Base-by-base conservation (phyloP, 371 early-diverging fungal genomes). In the Enteropsectra breve region DNA sequence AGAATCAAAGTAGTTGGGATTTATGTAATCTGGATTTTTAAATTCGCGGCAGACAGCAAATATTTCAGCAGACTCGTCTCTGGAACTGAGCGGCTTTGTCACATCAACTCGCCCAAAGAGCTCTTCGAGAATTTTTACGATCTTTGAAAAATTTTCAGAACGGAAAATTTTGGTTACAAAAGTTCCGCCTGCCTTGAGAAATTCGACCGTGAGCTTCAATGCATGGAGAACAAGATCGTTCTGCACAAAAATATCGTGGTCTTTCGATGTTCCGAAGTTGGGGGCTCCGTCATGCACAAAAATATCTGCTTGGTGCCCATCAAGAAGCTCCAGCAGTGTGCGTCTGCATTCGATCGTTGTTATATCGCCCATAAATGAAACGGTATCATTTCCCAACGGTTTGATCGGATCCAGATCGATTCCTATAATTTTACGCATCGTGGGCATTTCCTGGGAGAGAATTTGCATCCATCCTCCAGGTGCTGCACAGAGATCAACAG, bases 381-480 rank as follows among this genome's bases (percentile, higher is more conserved):
- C 90, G 48, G 90, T 90, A 57, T 88, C 88, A 48, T 91, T 90
- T n/a, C 72, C 68, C 69, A 98, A 87, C 1, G 94, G 90, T 80
- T 94, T 93, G 75, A 98, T 98, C 0, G 94, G 86, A 0, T 85
- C 91, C 78, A 97, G 81, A 84, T 98, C 99, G 54, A 95, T 88
- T 80, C 93, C 91, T 83, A 80, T 48, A 32, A 75, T 70, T 53
- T 73, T 78, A 38, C 74, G 60, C n/a, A 74, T 60, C 11, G 68
- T 60, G n/a, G 63, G 69, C 70, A 74, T 74, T 45, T 74, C 74
- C 55, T 74, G 69, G 56, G 86, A 84, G 24, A 93, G 82, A 11
- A 97, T 96, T 79, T 97, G 98, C 36, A 88, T 87, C 98, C 98
- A 96, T 78, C 90, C 90, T 23, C 97, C 97, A 0, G 97, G 97